phyloP scores from a whole-genome alignment of 257 asterid genomes.

The Misopates orontium region DNA sequence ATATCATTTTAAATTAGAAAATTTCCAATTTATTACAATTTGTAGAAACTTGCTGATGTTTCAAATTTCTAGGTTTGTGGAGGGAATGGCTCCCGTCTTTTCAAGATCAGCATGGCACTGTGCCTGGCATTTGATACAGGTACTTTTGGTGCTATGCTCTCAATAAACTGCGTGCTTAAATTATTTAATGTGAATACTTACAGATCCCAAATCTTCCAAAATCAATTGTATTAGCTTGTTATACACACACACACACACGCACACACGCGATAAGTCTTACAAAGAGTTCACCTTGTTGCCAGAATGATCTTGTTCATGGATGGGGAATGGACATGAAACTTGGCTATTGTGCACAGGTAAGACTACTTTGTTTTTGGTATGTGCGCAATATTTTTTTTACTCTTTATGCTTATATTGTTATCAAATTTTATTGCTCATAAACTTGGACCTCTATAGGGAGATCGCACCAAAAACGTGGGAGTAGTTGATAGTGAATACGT shows the following conservation, averaged over 20 bases:
- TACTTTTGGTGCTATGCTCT: conserved; percentile 23
- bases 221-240: conserved; percentile 1
- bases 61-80: conserved; percentile 74
- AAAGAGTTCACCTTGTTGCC: conserved; percentile 24
- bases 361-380: conserved; percentile 20
- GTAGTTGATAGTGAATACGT: conserved; percentile 91
- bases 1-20: not conserved
- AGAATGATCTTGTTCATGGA: conserved; percentile 99
- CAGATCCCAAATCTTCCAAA: not conserved
- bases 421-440: not conserved
- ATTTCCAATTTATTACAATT: not conserved
- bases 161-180: not conserved
- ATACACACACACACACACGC: not conserved
- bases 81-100: conserved; percentile 99
- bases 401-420: not conserved
- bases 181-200: not conserved
- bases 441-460: conserved; percentile 57
- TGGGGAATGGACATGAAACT: conserved; percentile 99
- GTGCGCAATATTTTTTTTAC: not conserved
- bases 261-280: not conserved
- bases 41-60: conserved; percentile 19
- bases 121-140: conserved; percentile 99
- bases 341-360: conserved; percentile 97
- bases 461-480: conserved; percentile 86
- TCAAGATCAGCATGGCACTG: conserved; percentile 96